Base-by-base conservation (phyloP, 352 stramenopile genomes). In the Pythium aquatile region DNA sequence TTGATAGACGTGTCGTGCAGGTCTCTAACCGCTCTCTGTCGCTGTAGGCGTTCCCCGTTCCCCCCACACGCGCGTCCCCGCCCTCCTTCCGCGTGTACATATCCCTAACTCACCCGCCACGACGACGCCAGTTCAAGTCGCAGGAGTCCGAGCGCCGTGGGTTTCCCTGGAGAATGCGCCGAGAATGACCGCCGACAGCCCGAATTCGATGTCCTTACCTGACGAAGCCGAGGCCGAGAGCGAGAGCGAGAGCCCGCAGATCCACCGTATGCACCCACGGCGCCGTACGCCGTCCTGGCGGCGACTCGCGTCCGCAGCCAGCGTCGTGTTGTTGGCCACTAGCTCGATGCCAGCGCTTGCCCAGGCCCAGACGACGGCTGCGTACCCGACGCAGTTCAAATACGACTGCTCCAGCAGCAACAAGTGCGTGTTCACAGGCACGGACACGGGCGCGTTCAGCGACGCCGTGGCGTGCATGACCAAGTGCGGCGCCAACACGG, bases 391-490 rank as follows among this genome's bases (percentile, higher is more conserved):
- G 11, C 39, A 63, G 20, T 64, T 56, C 16, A 9, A 65, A 5
- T 92, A 90, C 67, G 73, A 69, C 40, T 92, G 83, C 68, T 60
- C 75, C 49, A 56, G 29, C 6, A 70, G 69, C 17, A 51, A 51
- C 55, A 77, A 71, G 33, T 92, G 83, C 60, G 48, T 86, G n/a
- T 89, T 76, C 59, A 71, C 30, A 16, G 24, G 35, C n/a, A 16
- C 20, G 20, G 52, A 20, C 37, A 32, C 44, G 7, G 66, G 39
- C 7, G 35, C 20, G 16, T 90, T 77, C 52, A 52, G 55, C 16
- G 77, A 89, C 58, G 76, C 74, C 1, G 65, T 85, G 10, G 65
- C 71, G 24, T 92, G 83, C 52, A 77, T 89, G 55, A 77, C 76
- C 55, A 39, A 60, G 29, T 92, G 83, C 57, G 71, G 66, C 2